Evolutionary conservation across 768 basidiomycete species (phyloP), one percentile per base, ranked within the genome.

Genomic region (Psilocybe tampanensis): DNA sequence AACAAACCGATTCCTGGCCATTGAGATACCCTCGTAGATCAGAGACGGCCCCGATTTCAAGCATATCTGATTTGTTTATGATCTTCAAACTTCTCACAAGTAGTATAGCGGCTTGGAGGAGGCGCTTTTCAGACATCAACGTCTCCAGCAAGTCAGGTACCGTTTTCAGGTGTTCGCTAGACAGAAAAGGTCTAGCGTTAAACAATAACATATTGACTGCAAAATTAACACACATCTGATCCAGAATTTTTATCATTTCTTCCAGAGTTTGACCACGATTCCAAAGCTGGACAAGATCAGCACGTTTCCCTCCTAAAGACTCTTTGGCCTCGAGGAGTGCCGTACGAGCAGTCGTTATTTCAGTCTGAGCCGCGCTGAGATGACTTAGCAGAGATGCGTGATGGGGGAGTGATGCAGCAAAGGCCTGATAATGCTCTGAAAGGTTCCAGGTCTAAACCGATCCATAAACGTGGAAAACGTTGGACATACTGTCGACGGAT

Each of bases 191-290:
- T 34, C 50, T 56, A 43, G 44, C 39, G 42, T 63, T 60, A 26
- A 65, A 67, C 59, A 44, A 41, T 47, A 49, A n/a, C 36, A 13
- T 19, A 32, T 17, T 33, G 11, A 44, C 23, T 22, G 21, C 22
- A 19, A 41, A 36, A 22, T 23, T 18, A n/a, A 52, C 51, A 60
- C 61, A 61, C 96, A 98, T 96, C 67, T 94, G 90, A 69, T 98
- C 95, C 60, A 99, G 69, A n/a, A 98, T 80, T 43, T 85, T 85
- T 66, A 95, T 81, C 94, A 98, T 98, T 71, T 98, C 97, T 66
- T 96, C 91, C 18, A 98, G 73, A n/a, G 85, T 89, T 66, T 95
- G 91, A 52, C 92, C 90, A 64, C 95, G 81, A 32, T 88, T 82
- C 89, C 94, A 95, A 23, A 98, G 77, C 66, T 92, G 94, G 44